Percentiles rank a stretch among this genome's conserved stretches.
phyloP scores from a whole-genome alignment of 805 yeast genomes.

The Dipodascopsis tothii region DNA sequence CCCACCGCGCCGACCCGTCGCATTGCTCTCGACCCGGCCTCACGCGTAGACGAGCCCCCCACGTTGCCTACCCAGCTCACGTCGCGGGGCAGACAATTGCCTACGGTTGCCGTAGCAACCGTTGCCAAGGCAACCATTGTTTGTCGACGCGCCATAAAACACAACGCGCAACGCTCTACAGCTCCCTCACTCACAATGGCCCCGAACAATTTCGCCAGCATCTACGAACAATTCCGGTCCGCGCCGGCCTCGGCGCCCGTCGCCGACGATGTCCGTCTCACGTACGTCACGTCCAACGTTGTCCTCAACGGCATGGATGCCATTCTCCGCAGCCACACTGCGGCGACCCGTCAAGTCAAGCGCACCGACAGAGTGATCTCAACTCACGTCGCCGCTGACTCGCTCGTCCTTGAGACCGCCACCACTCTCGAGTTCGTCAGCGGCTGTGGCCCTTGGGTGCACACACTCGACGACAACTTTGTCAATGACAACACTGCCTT shows the following conservation, averaged over 20 bases:
- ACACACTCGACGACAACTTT: constrained; percentile 26
- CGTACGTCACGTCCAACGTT: constrained; percentile 24
- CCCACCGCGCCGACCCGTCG: too few species aligned
- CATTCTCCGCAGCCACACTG: constrained; percentile 21
- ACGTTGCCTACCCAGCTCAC: too few species aligned
- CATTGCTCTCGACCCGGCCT: too few species aligned
- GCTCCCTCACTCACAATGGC: too few species aligned
- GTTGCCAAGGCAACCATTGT: too few species aligned
- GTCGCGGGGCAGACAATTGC: too few species aligned
- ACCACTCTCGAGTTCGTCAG: constrained; percentile 24
- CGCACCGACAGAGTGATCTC: constrained; percentile 18
- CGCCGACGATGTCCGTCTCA: constrained; percentile 7
- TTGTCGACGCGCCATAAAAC: too few species aligned
- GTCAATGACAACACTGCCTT: constrained; percentile 25
- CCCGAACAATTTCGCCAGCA: neutral
- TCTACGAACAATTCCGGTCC: constrained; percentile 11
- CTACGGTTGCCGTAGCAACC: too few species aligned
- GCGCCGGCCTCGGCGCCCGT: constrained; percentile 9
- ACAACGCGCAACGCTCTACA: too few species aligned
- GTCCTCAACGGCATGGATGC: constrained; percentile 15
- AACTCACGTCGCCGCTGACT: constrained; percentile 17
- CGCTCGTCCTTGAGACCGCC: constrained; percentile 25
- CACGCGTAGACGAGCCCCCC: too few species aligned
- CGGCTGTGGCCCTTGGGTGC: constrained; percentile 26
- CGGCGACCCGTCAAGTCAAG: constrained; percentile 17